Base-by-base conservation (phyloP, 2,329 filamentous ascomycete genomes). In the Xylariaceae sp. region DNA sequence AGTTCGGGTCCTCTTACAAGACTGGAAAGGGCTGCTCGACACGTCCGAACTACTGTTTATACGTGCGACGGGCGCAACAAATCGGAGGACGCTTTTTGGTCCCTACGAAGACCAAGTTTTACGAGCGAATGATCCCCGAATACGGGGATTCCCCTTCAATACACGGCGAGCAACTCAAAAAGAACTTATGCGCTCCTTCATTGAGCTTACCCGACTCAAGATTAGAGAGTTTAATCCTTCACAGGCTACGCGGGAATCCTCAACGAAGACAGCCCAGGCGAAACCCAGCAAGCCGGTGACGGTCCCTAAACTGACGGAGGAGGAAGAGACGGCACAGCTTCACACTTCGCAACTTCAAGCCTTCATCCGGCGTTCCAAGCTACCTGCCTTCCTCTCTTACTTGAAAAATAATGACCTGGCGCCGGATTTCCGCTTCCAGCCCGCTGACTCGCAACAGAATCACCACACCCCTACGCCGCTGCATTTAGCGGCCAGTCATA, bases 131-230 rank as follows among this genome's bases (percentile, higher is more conserved):
- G 94, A 99, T 66, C 76, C 85, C 1, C 80, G 94, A 37, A 79
- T 96, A 65, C 81, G 94, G 53, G 87, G 89, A 0, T 96, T 99
- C 60, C 94, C 94, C 0, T 99, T 99, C 70, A 96, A 81, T 69
- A 99, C 94, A 6, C 82, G 91, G 9, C 80, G 94, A 54, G 90
- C 94, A 0, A 99, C 94, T 0, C 91, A 97, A 67, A 89, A 87
- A 47, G 94, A 99, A 71, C 83, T 99, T 0, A 94, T 97, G 87
- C 84, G 92, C 40, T 88, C 88, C 0, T 99, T 96, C 65, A 88
- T 95, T 59, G 94, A 99, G 73, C 79, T 99, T 34, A 99, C 94
- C 0, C 80, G 94, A 12, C 80, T 96, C 12, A 96, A 99, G 71
- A 80, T 96, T 46, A 84, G 83, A 47, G 86, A 88, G 58, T 80